A percentile compares a stretch with the other conserved stretches of the same genome.
Conservation (phyloP, 176 grass and related monocot species). For the Tillandsia leiboldiana region DNA sequence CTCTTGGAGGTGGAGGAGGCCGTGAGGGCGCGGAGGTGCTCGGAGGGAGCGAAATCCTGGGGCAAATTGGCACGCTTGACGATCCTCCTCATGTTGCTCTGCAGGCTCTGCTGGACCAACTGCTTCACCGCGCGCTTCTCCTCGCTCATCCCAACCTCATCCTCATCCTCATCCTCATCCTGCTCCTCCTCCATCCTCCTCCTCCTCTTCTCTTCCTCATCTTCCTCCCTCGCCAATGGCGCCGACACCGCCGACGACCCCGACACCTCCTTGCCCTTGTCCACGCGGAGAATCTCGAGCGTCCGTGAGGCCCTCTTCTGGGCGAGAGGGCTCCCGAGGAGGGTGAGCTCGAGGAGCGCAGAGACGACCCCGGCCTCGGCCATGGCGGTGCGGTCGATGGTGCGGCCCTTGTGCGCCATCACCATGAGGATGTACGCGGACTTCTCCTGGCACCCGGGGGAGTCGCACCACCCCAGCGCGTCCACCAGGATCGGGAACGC, state of each 20-base stretch:
- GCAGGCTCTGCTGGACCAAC: slow-evolving; percentile 90
- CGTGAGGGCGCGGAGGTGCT: slow-evolving; percentile 45
- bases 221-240: slow-evolving; percentile 27
- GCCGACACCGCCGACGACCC: slow-evolving; percentile 51
- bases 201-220: slow-evolving; percentile 1
- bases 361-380: slow-evolving; percentile 49
- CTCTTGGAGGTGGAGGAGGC: slow-evolving; percentile 78
- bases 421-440: slow-evolving; percentile 85
- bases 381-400: slow-evolving; percentile 54
- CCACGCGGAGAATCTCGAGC: slow-evolving; percentile 54
- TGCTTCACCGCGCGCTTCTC: slow-evolving; percentile 78
- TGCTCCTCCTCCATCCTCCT: neutral
- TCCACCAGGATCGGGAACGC: slow-evolving; percentile 50
- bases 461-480: slow-evolving; percentile 71
- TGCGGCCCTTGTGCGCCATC: slow-evolving; percentile 60
- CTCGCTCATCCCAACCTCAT: slow-evolving; percentile 40
- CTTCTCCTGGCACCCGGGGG: slow-evolving; percentile 81
- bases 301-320: slow-evolving; percentile 90
- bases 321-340: slow-evolving; percentile 70
- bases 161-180: slow-evolving; percentile 11
- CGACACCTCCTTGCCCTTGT: slow-evolving; percentile 67
- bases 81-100: slow-evolving; percentile 82
- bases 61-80: slow-evolving; percentile 61
- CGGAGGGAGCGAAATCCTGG: slow-evolving; percentile 50
- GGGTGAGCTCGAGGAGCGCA: slow-evolving; percentile 78